phyloP scores from a whole-genome alignment of 2,329 filamentous ascomycete genomes.

The Pestalotiopsis sp. region DNA sequence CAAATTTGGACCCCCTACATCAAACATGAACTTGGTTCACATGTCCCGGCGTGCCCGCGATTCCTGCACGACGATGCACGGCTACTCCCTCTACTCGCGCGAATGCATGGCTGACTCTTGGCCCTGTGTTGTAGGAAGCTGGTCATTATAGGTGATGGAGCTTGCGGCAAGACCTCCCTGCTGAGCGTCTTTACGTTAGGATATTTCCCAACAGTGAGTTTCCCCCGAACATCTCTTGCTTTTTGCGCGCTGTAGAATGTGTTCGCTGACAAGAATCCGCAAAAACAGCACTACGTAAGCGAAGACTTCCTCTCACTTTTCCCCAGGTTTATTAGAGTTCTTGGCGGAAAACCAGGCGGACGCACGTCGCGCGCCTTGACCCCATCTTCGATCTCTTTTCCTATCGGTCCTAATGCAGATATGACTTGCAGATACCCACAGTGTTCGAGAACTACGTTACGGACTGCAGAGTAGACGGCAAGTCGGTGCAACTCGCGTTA shows the following conservation, averaged over 20 bases:
- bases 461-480: slow-evolving; percentile 96
- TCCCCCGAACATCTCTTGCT: slow-evolving; percentile 10
- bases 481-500: slow-evolving; percentile 95
- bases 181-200: slow-evolving; percentile 97
- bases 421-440: slow-evolving; percentile 74
- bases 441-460: slow-evolving; percentile 99
- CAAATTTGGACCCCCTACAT: background rate
- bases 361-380: background rate
- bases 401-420: background rate
- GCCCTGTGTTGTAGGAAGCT: slow-evolving; percentile 29
- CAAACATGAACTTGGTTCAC: background rate
- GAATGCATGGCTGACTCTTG: slow-evolving; percentile 6
- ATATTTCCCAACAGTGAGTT: slow-evolving; percentile 92
- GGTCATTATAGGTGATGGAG: slow-evolving; percentile 58
- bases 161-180: slow-evolving; percentile 97
- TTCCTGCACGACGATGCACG: background rate
- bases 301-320: background rate
- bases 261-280: background rate
- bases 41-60: background rate
- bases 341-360: background rate
- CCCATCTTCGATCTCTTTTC: background rate
- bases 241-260: too few relatives aligned
- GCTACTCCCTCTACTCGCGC: background rate
- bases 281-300: slow-evolving; percentile 14
- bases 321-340: background rate